Base-by-base conservation (phyloP, 129 eudicot species). In the Pulicaria dysenterica region DNA sequence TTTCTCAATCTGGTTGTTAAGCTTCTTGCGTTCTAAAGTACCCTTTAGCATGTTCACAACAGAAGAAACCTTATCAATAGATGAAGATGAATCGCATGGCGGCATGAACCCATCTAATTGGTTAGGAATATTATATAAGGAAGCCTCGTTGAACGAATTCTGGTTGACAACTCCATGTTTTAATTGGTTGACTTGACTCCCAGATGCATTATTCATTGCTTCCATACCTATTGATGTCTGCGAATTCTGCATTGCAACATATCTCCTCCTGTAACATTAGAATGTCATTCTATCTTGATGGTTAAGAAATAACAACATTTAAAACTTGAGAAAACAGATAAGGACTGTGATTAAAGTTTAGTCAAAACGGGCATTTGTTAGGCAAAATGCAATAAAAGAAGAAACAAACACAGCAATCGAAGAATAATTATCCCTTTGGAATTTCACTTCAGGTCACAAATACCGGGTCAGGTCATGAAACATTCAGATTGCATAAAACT, bases 11-110 rank as follows among this genome's bases (percentile, higher is more conserved):
- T 81, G 88, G 82, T 68, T 84, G 31, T 61, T 40, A 14, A 87
- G 80, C 67, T 82, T 87, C 77, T 87, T 91, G 71, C 95, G 91
- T 68, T 91, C 97, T 74, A 91, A 67, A 5, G 97, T 87, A 19
- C 97, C 95, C 82, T 91, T 91, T 47, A 87, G 81, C 97, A 91
- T 91, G 86, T 85, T 87, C 44, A 91, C 97, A 13, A 91, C 95
- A 38, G 91, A 87, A 42, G 97, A 91, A 51, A 91, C 91, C 31
- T 83, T 87, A 63, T 90, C 96, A 1, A 62, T 73, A 46, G 94
- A 76, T 37, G 94, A 85, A 39, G 88, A 81, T 40, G 91, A 83
- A 72, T 85, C 76, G 14, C 89, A 75, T 19, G 86, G 91, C 11
- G 94, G 85, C 82, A 85, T 77, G 77, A 87, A 90, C 14, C 83